Conservation (phyloP, 352 stramenopile genomes). For the Thraustochytrium striatum region DNA sequence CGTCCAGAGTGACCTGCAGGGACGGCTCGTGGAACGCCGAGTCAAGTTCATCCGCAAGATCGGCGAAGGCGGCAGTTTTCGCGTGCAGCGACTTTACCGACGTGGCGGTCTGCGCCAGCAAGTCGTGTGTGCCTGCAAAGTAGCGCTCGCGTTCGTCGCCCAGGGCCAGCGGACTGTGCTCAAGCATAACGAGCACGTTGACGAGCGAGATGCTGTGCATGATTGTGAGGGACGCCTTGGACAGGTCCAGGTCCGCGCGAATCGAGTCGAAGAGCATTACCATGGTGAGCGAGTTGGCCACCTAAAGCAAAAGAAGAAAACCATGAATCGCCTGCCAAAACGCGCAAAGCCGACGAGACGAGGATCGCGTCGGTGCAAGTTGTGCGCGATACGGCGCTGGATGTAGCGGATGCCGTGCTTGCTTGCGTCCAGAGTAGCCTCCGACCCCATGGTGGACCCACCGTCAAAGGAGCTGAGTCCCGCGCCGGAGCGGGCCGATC, state of each 20-base stretch:
- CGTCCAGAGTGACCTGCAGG: constrained; percentile 2
- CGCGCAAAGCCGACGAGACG: constrained; percentile 29
- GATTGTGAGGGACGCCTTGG: too few relatives aligned
- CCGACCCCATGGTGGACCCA: too few relatives aligned
- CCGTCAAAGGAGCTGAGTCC: too few relatives aligned
- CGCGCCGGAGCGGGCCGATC: too few relatives aligned
- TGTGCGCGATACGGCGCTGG: constrained; percentile 9
- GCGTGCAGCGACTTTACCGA: neutral
- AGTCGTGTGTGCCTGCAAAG: too few relatives aligned
- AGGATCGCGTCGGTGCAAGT: constrained; percentile 23
- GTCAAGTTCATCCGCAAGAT: neutral
- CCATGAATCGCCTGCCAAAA: constrained; percentile 14
- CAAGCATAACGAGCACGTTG: neutral
- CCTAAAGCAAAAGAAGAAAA: constrained; percentile 35
- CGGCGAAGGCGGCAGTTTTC: neutral
- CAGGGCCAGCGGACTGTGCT: too few relatives aligned
- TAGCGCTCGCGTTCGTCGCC: too few relatives aligned
- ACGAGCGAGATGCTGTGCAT: too few relatives aligned
- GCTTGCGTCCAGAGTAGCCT: too few relatives aligned
- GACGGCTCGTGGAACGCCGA: neutral
- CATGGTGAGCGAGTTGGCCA: neutral
- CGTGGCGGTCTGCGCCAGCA: too few relatives aligned
- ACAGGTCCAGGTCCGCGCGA: too few relatives aligned
- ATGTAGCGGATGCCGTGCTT: constrained; percentile 32
- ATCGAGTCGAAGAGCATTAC: too few relatives aligned